A percentile compares a stretch with the other conserved stretches of the same genome.
Conservation (phyloP, 202 grass and related monocot genomes). For the Thinopyrum obtusiflorum region DNA sequence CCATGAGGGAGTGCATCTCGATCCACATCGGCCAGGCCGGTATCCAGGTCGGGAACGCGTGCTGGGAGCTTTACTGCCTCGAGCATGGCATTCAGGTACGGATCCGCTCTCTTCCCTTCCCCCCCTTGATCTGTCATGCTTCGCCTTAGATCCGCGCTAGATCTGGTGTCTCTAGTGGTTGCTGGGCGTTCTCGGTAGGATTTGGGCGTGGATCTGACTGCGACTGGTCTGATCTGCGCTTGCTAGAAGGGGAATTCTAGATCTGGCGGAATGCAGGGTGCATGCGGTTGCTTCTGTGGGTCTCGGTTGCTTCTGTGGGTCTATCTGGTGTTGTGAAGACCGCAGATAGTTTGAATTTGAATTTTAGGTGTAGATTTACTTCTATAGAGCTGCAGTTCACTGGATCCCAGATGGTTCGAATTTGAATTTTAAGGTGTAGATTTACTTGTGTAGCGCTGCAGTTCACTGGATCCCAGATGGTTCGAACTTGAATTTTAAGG, state of each 20-base stretch:
- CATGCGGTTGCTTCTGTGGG: background rate
- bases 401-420: too few relatives aligned
- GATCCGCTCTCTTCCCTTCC: background rate
- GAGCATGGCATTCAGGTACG: conserved; percentile 93
- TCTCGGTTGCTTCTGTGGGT: background rate
- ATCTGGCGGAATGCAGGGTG: background rate
- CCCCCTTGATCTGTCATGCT: background rate
- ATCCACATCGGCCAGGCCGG: conserved; percentile 98
- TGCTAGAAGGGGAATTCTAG: background rate
- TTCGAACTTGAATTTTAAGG: too few relatives aligned
- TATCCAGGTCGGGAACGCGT: conserved; percentile 96
- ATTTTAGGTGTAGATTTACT: background rate
- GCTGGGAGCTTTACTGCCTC: conserved; percentile 98
- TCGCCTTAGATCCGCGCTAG: background rate
- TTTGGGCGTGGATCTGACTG: background rate
- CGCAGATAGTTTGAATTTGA: background rate
- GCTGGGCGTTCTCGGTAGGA: background rate
- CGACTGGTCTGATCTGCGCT: background rate
- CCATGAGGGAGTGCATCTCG: conserved; percentile 96
- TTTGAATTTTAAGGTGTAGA: background rate
- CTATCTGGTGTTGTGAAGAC: background rate
- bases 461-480: background rate
- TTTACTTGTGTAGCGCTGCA: background rate
- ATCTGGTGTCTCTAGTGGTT: background rate
- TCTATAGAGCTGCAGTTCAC: background rate